Conservation (phyloP, 495 filamentous ascomycete genomes). For the Penicillium silybi region DNA sequence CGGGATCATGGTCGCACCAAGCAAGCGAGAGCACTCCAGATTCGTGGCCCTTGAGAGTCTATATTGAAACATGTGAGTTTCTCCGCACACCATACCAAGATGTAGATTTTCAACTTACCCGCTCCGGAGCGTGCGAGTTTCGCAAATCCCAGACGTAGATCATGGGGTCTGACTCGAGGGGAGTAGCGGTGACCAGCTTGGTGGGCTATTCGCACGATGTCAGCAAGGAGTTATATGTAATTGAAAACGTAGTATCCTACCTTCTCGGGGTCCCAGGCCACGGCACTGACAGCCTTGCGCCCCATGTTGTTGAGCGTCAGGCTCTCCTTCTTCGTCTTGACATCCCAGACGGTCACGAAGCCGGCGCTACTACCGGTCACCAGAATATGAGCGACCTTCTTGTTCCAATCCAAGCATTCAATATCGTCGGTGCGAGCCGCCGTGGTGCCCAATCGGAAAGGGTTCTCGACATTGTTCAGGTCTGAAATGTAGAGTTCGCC, state of each 20-base stretch:
- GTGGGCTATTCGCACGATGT: constrained; percentile 55
- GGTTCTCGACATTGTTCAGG: constrained; percentile 79
- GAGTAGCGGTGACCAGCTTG: constrained; percentile 88
- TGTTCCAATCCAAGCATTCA: constrained; percentile 96
- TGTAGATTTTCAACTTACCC: constrained; percentile 34
- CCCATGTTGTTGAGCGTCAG: constrained; percentile 90
- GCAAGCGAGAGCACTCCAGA: constrained; percentile 90
- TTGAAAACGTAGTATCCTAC: constrained; percentile 15
- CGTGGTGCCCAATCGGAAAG: constrained; percentile 82
- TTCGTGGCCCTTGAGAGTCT: constrained; percentile 82
- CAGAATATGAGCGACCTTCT: constrained; percentile 93
- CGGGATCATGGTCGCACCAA: constrained; percentile 91
- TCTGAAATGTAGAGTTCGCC: constrained; percentile 97
- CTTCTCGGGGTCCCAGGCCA: constrained; percentile 94
- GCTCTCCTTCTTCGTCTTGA: constrained; percentile 94
- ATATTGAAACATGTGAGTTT: constrained; percentile 7
- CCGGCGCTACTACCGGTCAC: constrained; percentile 92
- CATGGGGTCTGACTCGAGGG: constrained; percentile 81
- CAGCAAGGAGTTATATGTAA: constrained; percentile 1
- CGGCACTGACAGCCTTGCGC: constrained; percentile 88
- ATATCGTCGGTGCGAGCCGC: constrained; percentile 90
- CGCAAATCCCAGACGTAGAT: constrained; percentile 93
- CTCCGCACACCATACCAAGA: not conserved
- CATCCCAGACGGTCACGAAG: constrained; percentile 97
- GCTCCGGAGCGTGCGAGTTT: constrained; percentile 93